These are phyloP conservation scores for Hymenochaete sp. DNA, from an alignment of 1,284 basidiomycete genomes.

Conservation along the genomic window DNA sequence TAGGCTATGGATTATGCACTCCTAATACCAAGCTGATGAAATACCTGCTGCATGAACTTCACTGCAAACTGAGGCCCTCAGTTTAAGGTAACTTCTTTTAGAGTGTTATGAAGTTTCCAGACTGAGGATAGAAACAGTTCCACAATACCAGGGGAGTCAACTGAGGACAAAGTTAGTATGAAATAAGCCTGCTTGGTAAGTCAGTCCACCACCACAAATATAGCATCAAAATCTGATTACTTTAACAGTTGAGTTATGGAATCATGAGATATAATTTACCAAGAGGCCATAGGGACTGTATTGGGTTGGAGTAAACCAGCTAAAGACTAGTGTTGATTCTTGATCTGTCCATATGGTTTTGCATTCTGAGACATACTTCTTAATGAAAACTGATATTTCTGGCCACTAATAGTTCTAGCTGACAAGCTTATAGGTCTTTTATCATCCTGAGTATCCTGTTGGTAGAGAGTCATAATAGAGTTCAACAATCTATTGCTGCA, in stretches of 20 bases:
- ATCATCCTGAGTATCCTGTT: too few relatives aligned
- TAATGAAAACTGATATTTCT: slow-evolving; percentile 24
- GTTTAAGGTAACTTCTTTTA: slow-evolving; percentile 28
- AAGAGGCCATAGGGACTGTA: slow-evolving; percentile 12
- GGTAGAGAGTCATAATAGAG: too few relatives aligned
- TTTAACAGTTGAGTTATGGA: slow-evolving; percentile 25
- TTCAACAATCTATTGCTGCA: too few relatives aligned
- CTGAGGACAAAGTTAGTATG: slow-evolving; percentile 23
- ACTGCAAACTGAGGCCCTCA: too few relatives aligned
- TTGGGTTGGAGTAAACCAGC: too few relatives aligned
- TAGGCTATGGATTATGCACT: too few relatives aligned
- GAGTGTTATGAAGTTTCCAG: slow-evolving; percentile 28
- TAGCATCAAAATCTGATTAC: slow-evolving; percentile 27
- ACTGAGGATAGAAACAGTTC: slow-evolving; percentile 23
- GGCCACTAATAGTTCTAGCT: slow-evolving; percentile 45
- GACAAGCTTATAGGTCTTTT: too few relatives aligned
- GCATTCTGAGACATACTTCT: slow-evolving; percentile 32
- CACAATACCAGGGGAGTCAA: slow-evolving; percentile 24
- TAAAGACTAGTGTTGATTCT: too few relatives aligned
- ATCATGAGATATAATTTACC: slow-evolving; percentile 11
- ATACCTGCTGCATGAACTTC: too few relatives aligned
- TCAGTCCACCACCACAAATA: slow-evolving; percentile 32
- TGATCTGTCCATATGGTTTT: slow-evolving; percentile 31
- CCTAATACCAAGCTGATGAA: too few relatives aligned
- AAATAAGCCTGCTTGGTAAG: slow-evolving; percentile 25